Evolutionary conservation across 768 basidiomycete genomes (phyloP), one percentile per base, ranked within the genome.

Genomic region (Terana coerulea): DNA sequence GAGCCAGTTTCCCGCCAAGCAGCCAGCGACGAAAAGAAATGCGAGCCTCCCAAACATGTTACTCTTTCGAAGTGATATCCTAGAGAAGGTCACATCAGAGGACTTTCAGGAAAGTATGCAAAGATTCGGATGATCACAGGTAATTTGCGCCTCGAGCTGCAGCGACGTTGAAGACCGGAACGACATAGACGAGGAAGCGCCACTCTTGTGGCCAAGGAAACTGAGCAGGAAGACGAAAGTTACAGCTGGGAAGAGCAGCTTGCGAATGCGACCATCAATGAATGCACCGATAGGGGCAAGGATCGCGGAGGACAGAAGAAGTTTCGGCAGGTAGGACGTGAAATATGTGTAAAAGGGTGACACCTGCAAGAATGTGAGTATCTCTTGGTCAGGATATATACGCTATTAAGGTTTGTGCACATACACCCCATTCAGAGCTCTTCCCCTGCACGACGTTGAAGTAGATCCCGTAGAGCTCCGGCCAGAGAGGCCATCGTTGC

Each of bases 191-290:
- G 51, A 98, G 74, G 68, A 99, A 99, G 6, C 97, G 80, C 97
- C 97, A 99, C 69, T 99, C 97, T 99, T 99, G 69, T 99, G 97
- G 0, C 80, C 85, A 1, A 98, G 72, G 26, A 64, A 72, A 63
- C 92, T 94, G 65, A 98, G 79, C 2, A 85, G 58, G 2, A 62
- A 66, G 7, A 91, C 61, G 53, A 86, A 88, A 0, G 61, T 51
- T 4, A 83, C 24, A 2, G 79, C 72, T 0, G 85, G 79, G 9
- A 75, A 43, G 3, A 85, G 66, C 31, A 88, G 70, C 3, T 68
- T 62, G 3, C 78, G 76, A 37, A 82, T 69, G 8, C 79, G 74
- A 8, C 55, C 57, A 56, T 88, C 82, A 14, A 72, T 50, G 6
- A 71, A 22, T 34, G 70, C 62, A 0, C 84, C 86, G 14, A 91